Base-by-base conservation (phyloP, 2,329 filamentous ascomycete genomes). In the Paecilomyces fulvus region DNA sequence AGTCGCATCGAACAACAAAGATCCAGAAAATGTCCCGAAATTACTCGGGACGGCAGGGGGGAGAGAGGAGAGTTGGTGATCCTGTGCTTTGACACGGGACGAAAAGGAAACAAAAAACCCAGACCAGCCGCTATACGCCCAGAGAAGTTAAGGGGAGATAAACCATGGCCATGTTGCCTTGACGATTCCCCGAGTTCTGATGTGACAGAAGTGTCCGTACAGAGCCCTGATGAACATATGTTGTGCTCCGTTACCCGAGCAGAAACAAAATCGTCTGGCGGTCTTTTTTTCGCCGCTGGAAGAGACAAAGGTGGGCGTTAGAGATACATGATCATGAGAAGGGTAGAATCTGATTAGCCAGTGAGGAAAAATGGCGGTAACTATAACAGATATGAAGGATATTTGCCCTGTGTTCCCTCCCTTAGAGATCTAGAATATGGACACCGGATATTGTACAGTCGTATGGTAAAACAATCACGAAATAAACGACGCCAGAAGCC, bases 361-460 rank as follows among this genome's bases (percentile, higher is more conserved):
- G 59, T 51, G 37, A 59, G 37, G 37, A 50, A 55, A 55, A 55
- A 54, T 33, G 55, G 59, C 49, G 57, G 58, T 61, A 62, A 65
- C 64, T 64, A 64, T 60, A 62, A 66, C 55, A 65, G 59, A 61
- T 63, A 65, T 63, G 63, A 63, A 43, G 37, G 59, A 63, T 56
- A 55, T 66, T 63, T 64, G 60, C 66, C 70, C 69, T 17, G 6
- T 43, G 20, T 64, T 61, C 61, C 68, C 69, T 30, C 64, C 63
- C 66, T 65, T 67, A 63, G 64, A 8, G 64, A 8, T 43, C 37
- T 66, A 65, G 69, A 72, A 69, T 71, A 63, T 64, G 67, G 64
- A 67, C 60, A 68, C 63, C 66, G 61, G 61, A 67, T 73, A 72
- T 72, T 66, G 67, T 73, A 73, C 70, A 73, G 62, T 69, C 63